Base-by-base conservation (phyloP, 805 yeast genomes). In the Ogataea glucozyma region DNA sequence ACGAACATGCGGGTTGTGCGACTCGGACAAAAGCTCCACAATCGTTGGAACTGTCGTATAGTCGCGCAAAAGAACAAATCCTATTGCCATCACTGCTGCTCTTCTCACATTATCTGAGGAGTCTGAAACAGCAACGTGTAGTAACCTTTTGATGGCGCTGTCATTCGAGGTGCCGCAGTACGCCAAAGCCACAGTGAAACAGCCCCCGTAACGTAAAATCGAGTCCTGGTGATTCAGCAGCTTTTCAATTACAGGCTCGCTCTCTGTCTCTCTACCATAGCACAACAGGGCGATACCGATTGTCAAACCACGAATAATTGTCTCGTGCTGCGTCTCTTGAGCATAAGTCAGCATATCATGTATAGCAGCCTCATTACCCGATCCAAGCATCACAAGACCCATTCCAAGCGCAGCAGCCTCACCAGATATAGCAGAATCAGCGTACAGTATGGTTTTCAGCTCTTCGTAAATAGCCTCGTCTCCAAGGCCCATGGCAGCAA, bases 1-100 rank as follows among this genome's bases (percentile, higher is more conserved):
- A 65, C 99, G 86, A 26, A 93, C 98, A 62, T 93, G 97, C 11
- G 99, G 96, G 64, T 93, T 93, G 65, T 93, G 97, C 1, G 96
- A 87, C 65, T 89, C 96, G 0, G 96, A 80, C 54, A 93, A 75
- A 44, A 93, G 73, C 64, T 91, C 96, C 27, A 93, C 97, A 69
- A 93, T 85, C 53, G 95, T 85, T 44, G 99, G 99, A 16, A 93
- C 91, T 0, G 96, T 89, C 12, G 89, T 82, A 65, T 88, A 87
- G 62, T 90, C 95, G 60, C 96, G 86, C 46, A 91, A 75, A 53
- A 93, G 73, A 36, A 93, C 83, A 67, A 93, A 93, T 16, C 99
- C 99, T 41, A 93, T 75, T 6, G 89, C 82, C 65, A 84, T 82
- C 12, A 91, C 97, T 2, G 99, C 87, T 1, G 96, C 97, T 66